Conservation (phyloP, 805 yeast species). For the Scheffersomyces stipitis region DNA sequence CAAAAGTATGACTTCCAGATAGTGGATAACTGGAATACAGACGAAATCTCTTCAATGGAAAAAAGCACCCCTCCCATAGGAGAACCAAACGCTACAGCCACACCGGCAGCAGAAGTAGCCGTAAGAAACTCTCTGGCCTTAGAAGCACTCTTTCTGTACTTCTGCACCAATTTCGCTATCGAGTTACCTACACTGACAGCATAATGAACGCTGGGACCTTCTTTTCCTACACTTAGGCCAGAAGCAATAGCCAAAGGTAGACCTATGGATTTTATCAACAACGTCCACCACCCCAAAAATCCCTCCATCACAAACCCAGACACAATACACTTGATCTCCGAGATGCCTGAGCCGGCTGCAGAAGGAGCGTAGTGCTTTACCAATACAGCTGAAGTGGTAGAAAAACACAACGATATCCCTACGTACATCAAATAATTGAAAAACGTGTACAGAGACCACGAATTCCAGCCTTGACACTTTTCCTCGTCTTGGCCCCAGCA, state of each 20-base stretch:
- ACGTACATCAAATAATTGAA: constrained; percentile 61
- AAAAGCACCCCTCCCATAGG: constrained; percentile 97
- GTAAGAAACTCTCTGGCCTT: constrained; percentile 63
- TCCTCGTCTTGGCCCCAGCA: constrained; percentile 64
- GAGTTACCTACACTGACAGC: constrained; percentile 94
- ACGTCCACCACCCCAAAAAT: constrained; percentile 71
- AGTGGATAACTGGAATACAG: constrained; percentile 70
- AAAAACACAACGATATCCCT: constrained; percentile 57
- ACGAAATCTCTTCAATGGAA: constrained; percentile 86
- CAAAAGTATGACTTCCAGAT: constrained; percentile 93
- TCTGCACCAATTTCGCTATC: constrained; percentile 55
- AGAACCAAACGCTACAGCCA: constrained; percentile 95
- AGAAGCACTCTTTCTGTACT: constrained; percentile 46
- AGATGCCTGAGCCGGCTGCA: constrained; percentile 97
- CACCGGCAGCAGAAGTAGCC: constrained; percentile 97
- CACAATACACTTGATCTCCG: constrained; percentile 93
- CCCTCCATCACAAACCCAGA: constrained; percentile 83
- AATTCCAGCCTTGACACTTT: constrained; percentile 65
- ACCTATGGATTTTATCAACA: constrained; percentile 73
- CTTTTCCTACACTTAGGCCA: constrained; percentile 93
- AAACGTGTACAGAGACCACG: constrained; percentile 52
- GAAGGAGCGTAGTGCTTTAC: constrained; percentile 76
- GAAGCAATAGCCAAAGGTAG: constrained; percentile 90
- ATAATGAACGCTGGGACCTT: constrained; percentile 97
- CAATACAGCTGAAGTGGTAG: constrained; percentile 61